Evolutionary conservation across 164 flowering plant genomes (phyloP), one percentile per base, ranked within the genome.

Genomic region (Stephania cephalantha): DNA sequence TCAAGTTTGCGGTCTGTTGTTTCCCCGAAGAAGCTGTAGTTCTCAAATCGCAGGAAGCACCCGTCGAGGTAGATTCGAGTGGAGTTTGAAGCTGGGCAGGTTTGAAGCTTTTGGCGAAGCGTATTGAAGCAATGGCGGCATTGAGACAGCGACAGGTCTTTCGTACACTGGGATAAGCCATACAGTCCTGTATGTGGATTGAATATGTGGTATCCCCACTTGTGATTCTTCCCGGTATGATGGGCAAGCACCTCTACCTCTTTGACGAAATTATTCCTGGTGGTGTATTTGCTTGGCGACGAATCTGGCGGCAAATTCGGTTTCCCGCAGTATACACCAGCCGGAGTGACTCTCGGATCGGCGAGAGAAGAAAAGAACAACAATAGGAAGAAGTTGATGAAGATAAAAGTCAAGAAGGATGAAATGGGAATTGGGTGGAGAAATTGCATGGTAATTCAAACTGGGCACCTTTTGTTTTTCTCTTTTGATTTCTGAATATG

Each of bases 121-220:
- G 85, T 82, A 25, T 90, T 86, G 79, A 65, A 89, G 85, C 97
- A 91, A 53, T 83, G 86, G 74, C 83, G 84, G 82, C 97, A 91
- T 25, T 89, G 91, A 5, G 80, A 79, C 50, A 52, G 81, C 8
- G 90, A 79, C 65, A 91, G 89, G 78, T 90, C 91, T 1, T 68
- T 64, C 76, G 76, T 80, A 82, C 97, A 91, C 46, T 91, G 91
- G 11, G 86, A 82, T 9, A 90, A 67, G 67, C 76, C 85, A 82
- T 85, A 89, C 0, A 88, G 71, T 11, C 84, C 75, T 0, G 74
- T 48, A 0, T 79, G 17, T 7, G 78, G 15, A 78, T 77, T 70
- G 68, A 73, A 31, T 46, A 71, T 18, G 65, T 50, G 71, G 53
- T 75, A 10, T 42, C 84, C 88, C 76, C 78, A 79, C 20, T 70